Percentiles rank a stretch among this genome's conserved stretches.
phyloP scores from a whole-genome alignment of 1,284 basidiomycete species.

The Fomitiporia mediterranea region DNA sequence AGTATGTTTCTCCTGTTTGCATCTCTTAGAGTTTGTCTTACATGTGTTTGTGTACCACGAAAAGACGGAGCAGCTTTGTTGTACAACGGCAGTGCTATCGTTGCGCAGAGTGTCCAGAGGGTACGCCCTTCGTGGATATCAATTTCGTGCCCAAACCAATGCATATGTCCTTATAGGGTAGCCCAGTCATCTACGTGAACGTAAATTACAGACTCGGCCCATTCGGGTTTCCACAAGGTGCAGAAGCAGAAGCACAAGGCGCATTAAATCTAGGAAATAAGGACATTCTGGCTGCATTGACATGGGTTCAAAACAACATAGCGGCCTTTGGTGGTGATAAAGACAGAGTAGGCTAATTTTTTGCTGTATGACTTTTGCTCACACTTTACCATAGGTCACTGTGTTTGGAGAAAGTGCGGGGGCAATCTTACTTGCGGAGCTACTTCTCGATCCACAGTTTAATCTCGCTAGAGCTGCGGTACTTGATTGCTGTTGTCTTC shows the following conservation, averaged over 20 bases:
- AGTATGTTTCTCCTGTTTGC: not conserved
- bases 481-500: slow-evolving; percentile 21
- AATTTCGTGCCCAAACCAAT: slow-evolving; percentile 11
- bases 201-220: slow-evolving; percentile 51
- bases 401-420: slow-evolving; percentile 54
- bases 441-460: slow-evolving; percentile 40
- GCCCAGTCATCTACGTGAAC: slow-evolving; percentile 52
- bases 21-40: not conserved
- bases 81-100: slow-evolving; percentile 40
- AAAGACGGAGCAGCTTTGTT: slow-evolving; percentile 30
- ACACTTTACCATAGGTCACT: slow-evolving; percentile 39
- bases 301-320: slow-evolving; percentile 48
- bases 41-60: not conserved
- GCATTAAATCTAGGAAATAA: slow-evolving; percentile 42
- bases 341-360: slow-evolving; percentile 30
- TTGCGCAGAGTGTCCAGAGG: slow-evolving; percentile 41
- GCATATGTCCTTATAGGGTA: slow-evolving; percentile 23
- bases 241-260: slow-evolving; percentile 36
- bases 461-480: slow-evolving; percentile 41
- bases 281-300: slow-evolving; percentile 41
- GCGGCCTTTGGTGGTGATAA: slow-evolving; percentile 45
- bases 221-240: slow-evolving; percentile 45
- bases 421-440: slow-evolving; percentile 38
- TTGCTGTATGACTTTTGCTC: not conserved
- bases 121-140: slow-evolving; percentile 27